Conservation (phyloP, 139 green algal genomes). For the Trebouxia sp. region DNA sequence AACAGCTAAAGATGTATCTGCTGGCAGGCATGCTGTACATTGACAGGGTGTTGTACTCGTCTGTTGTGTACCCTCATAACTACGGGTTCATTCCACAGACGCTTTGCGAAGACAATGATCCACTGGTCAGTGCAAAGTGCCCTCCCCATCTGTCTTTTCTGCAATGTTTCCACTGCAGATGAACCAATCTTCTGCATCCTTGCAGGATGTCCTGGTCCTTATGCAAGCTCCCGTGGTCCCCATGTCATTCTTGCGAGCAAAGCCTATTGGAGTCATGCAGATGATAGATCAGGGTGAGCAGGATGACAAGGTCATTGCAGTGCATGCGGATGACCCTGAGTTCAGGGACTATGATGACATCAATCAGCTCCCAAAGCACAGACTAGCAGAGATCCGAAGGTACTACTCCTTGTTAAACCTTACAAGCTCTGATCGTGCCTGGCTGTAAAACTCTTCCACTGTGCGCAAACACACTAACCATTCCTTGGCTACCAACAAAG, state of each 20-base stretch:
- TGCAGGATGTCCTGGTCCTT: conserved; percentile 23
- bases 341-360: conserved; percentile 74
- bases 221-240: conserved; percentile 83
- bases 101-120: conserved; percentile 94
- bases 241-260: conserved; percentile 86
- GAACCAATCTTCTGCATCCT: background rate
- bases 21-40: conserved; percentile 64
- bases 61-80: conserved; percentile 95
- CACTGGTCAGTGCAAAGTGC: conserved; percentile 52
- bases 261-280: conserved; percentile 93
- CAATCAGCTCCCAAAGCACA: conserved; percentile 84
- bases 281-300: conserved; percentile 94
- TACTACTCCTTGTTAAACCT: background rate
- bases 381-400: conserved; percentile 81
- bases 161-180: background rate
- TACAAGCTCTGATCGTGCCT: no score
- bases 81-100: conserved; percentile 94
- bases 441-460: no score
- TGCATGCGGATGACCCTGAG: conserved; percentile 85
- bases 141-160: background rate
- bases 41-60: conserved; percentile 93
- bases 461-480: no score
- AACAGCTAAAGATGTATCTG: no score
- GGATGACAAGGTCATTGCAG: conserved; percentile 61
- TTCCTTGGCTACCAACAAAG: no score